A percentile compares a stretch with the other conserved stretches of the same genome.
These are phyloP conservation scores for Gossypium sturtianum DNA, from an alignment of 345 rosid genomes.

Conservation along the genomic window DNA sequence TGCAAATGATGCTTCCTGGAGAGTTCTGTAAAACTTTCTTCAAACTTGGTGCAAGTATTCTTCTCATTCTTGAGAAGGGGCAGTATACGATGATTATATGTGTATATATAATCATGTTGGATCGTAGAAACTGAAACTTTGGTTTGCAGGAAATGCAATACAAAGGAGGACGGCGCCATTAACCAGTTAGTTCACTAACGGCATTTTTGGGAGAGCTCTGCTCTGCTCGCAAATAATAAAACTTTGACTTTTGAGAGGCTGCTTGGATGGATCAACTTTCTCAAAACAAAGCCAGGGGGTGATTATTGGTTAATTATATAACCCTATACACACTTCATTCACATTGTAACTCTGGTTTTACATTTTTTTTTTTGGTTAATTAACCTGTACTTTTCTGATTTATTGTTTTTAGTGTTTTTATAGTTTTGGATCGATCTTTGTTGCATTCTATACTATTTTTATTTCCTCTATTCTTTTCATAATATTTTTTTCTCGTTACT, in stretches of 20 bases:
- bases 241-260: not conserved
- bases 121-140: not conserved
- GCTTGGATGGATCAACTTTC: not conserved
- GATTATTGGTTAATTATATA: not conserved
- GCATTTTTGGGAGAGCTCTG: slow-evolving; percentile 17
- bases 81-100: not conserved
- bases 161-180: slow-evolving; percentile 55
- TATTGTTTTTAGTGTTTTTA: not conserved
- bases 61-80: not conserved
- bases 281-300: not conserved
- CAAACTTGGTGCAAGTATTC: not conserved
- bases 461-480: not conserved
- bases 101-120: not conserved
- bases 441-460: not conserved
- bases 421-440: not conserved
- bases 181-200: slow-evolving; percentile 14
- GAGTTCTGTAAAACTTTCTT: not conserved
- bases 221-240: slow-evolving; percentile 19
- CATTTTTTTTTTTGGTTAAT: not conserved
- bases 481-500: not conserved
- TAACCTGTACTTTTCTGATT: not conserved
- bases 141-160: slow-evolving; percentile 49
- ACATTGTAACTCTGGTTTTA: not conserved
- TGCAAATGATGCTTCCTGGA: not conserved
- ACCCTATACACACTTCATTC: not conserved